Base-by-base conservation (phyloP, 2,329 filamentous ascomycete species). In the Penicillium brevicompactum region DNA sequence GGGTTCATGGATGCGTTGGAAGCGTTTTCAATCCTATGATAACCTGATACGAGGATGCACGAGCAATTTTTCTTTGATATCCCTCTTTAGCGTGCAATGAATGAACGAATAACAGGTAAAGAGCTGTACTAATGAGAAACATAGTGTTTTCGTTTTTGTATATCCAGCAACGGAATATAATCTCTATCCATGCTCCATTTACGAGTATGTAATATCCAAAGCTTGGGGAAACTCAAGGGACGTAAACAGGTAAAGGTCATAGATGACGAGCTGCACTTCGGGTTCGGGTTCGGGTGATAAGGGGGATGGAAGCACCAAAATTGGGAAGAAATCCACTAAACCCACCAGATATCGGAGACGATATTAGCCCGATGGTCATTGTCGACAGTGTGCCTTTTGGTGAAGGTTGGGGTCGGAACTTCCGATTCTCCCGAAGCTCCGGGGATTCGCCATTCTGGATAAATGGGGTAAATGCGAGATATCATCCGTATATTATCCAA, bases 1-100 rank as follows among this genome's bases (percentile, higher is more conserved):
- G 72, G 72, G 10, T 74, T 75, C 51, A 63, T 76, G 59, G 70
- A 74, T 62, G 73, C 73, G n/a, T 53, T 76, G 42, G 73, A 75
- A 49, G 69, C 67, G 2, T 67, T 76, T 37, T 59, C 59, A 7
- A 52, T 64, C 38, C 37, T 63, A 2, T 63, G 44, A 53, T 51
- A 10, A n/a, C 6, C 24, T 27, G 24, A n/a, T n/a, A 16, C n/a
- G 34, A n/a, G 6, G n/a, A 37, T 13, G 32, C 11, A n/a, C 13
- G 13, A 37, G n/a, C 31, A 11, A 16, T 30, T 34, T 42, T 40
- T 24, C 10, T 50, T 52, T 43, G 13, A 37, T 31, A 40, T 52
- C 50, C 8, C 37, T 41, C 8, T 41, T 18, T 16, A 41, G n/a
- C 16, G n/a, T 5, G 38, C 18, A 21, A 18, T 41, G n/a, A 18